Conservation (phyloP, 2,329 filamentous ascomycete species). For the Colletotrichum sp. region DNA sequence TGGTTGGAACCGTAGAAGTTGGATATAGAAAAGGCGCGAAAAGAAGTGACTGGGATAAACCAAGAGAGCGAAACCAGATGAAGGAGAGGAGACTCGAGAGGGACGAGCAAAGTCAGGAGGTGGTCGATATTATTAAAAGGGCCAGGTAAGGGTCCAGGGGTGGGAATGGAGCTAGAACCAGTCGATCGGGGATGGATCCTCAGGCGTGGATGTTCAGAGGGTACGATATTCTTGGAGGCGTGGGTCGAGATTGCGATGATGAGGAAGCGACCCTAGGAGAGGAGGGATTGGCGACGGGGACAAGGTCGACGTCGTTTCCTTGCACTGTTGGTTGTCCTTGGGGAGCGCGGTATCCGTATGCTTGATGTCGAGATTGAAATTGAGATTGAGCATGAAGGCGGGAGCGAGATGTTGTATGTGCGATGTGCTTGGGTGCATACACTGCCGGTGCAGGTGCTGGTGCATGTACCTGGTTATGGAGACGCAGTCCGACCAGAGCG, state of each 20-base stretch:
- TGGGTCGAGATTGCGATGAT: slow-evolving; percentile 21
- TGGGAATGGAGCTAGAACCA: slow-evolving; percentile 24
- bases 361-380: background rate
- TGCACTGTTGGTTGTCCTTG: slow-evolving; percentile 6
- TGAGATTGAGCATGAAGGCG: background rate
- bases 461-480: background rate
- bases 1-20: slow-evolving; percentile 13
- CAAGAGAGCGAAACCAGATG: slow-evolving; percentile 24
- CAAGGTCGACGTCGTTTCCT: background rate
- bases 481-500: slow-evolving; percentile 1
- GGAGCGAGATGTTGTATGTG: background rate
- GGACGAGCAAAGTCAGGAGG: slow-evolving; percentile 29
- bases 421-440: slow-evolving; percentile 1
- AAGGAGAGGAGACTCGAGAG: slow-evolving; percentile 25
- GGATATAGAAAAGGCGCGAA: slow-evolving; percentile 19
- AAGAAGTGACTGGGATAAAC: slow-evolving; percentile 19
- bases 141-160: slow-evolving; percentile 23
- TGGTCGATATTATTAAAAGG: slow-evolving; percentile 29
- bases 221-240: slow-evolving; percentile 15
- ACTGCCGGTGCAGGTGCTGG: background rate
- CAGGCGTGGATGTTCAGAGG: slow-evolving; percentile 16
- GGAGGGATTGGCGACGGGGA: slow-evolving; percentile 11
- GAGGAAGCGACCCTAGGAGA: slow-evolving; percentile 15
- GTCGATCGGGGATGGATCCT: slow-evolving; percentile 25
- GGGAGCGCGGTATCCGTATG: background rate